Evolutionary conservation across 441 rosid species (phyloP), one percentile per base, ranked within the genome.

Genomic region (Bruguiera hainesii): DNA sequence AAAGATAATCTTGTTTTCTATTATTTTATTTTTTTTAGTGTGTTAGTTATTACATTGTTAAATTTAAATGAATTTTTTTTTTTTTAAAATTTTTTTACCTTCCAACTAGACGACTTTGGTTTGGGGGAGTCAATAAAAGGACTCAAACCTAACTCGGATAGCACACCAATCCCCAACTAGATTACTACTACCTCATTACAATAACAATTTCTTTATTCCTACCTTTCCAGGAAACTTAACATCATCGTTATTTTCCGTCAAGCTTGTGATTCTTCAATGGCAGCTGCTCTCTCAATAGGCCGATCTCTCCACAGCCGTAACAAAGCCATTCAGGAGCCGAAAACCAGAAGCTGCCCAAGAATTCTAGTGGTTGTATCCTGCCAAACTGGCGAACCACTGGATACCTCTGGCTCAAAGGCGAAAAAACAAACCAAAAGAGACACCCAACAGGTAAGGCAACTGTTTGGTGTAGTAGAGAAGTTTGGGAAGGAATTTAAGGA

Each of bases 271-370:
- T 18, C 67, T 61, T 75, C 71, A 60, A 87, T 87, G 96, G 89
- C 89, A 55, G 73, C 87, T 74, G 71, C 87, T 74, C 79, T 82
- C 67, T 73, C 82, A 19, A 58, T 79, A 15, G 66, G 65, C 46
- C 83, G 68, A 73, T 65, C 68, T 20, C 50, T 80, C 63, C 64
- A 52, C 66, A 28, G 23, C 64, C 67, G 53, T 33, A 66, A n/a
- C 28, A 19, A 59, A 50, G 66, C 76, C 61, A 60, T 42, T 55
- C 82, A 70, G 59, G 65, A 56, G 42, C 65, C 56, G 78, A 79
- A 64, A 48, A 65, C 58, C 39, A 72, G 60, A 58, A 64, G 75
- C 71, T 31, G 42, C 29, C 65, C 73, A 20, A 78, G 75, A 67
- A 30, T 68, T 39, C 48, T 58, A 21, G 20, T 73, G 4, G 69